Percentiles rank a stretch among this genome's conserved stretches.
Evolutionary conservation across 1,284 basidiomycete genomes (phyloP).

Genomic region (Polyporus tsugae): DNA sequence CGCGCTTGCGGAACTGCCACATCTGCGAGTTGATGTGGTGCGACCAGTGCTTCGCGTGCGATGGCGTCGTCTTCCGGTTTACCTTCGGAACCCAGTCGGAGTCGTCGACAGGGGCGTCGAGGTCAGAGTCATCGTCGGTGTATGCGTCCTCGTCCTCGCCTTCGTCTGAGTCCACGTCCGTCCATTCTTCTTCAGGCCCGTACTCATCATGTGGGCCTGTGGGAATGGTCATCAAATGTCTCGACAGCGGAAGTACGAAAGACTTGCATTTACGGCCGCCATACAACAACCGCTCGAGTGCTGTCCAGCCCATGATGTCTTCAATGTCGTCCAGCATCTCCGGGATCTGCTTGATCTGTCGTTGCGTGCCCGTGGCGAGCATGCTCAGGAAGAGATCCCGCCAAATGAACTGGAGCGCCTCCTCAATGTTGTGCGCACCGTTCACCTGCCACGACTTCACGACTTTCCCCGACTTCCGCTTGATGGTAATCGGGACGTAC

Average conservation of each 20-base stretch:
- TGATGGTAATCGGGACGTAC: conserved; percentile 56
- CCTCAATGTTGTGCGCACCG: conserved; percentile 57
- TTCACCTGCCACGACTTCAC: conserved; percentile 60
- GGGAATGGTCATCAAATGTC: not conserved
- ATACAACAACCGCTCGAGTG: conserved; percentile 58
- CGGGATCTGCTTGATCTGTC: conserved; percentile 49
- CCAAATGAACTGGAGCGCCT: conserved; percentile 71
- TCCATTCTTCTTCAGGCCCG: conserved; percentile 44
- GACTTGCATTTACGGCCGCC: conserved; percentile 56
- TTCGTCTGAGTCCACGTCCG: conserved; percentile 30
- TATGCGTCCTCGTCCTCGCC: conserved; percentile 36
- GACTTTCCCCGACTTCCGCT: conserved; percentile 47
- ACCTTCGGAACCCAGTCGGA: conserved; percentile 24
- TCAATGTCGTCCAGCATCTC: conserved; percentile 67
- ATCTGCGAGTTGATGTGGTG: conserved; percentile 50
- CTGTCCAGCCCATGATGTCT: conserved; percentile 53
- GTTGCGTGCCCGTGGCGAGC: conserved; percentile 49
- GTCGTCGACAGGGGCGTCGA: conserved; percentile 20
- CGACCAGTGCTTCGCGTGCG: conserved; percentile 62
- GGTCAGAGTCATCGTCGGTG: conserved; percentile 37
- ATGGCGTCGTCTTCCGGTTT: conserved; percentile 38
- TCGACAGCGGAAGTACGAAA: not conserved
- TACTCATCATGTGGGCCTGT: conserved; percentile 36
- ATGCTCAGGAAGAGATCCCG: conserved; percentile 68
- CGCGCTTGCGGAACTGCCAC: conserved; percentile 49